Evolutionary conservation across 257 asterid species (phyloP).

Genomic region (Thymus mandschuricus): DNA sequence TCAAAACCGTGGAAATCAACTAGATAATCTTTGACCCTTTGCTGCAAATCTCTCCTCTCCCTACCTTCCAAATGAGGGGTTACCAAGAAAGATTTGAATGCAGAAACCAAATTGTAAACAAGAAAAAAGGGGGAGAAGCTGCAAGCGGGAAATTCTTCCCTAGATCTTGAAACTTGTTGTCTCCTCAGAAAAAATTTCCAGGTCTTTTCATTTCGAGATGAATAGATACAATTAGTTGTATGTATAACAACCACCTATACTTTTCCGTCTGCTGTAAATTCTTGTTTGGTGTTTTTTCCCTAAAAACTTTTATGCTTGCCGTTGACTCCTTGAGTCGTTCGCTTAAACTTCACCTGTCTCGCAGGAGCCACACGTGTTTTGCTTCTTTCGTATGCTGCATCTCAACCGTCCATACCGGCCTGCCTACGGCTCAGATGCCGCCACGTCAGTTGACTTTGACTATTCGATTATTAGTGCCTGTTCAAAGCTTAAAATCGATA

Average conservation of each 20-base stretch:
- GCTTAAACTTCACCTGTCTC: constrained; percentile 15
- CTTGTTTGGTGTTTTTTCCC: neutral
- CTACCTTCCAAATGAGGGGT: constrained; percentile 26
- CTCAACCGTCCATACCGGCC: constrained; percentile 31
- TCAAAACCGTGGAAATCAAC: constrained; percentile 37
- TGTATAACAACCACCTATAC: constrained; percentile 32
- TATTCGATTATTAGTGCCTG: neutral
- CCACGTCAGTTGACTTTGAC: constrained; percentile 46
- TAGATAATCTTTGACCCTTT: constrained; percentile 28
- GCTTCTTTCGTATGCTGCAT: constrained; percentile 5
- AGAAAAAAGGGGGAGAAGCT: constrained; percentile 16
- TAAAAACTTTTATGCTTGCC: constrained; percentile 26
- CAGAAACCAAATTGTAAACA: constrained; percentile 8
- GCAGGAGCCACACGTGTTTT: constrained; percentile 35
- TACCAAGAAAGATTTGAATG: constrained; percentile 35
- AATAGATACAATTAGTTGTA: constrained; percentile 7
- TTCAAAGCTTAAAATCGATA: neutral
- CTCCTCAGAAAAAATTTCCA: neutral
- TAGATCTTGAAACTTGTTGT: constrained; percentile 50
- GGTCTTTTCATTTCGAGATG: constrained; percentile 25
- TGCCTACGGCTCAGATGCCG: constrained; percentile 25
- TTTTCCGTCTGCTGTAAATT: constrained; percentile 14
- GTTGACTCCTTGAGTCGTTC: constrained; percentile 41
- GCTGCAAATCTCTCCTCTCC: neutral
- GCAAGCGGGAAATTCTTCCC: constrained; percentile 29